Evolutionary conservation across 768 basidiomycete genomes (phyloP).

Genomic region (Strobilomyces echinocephalus): DNA sequence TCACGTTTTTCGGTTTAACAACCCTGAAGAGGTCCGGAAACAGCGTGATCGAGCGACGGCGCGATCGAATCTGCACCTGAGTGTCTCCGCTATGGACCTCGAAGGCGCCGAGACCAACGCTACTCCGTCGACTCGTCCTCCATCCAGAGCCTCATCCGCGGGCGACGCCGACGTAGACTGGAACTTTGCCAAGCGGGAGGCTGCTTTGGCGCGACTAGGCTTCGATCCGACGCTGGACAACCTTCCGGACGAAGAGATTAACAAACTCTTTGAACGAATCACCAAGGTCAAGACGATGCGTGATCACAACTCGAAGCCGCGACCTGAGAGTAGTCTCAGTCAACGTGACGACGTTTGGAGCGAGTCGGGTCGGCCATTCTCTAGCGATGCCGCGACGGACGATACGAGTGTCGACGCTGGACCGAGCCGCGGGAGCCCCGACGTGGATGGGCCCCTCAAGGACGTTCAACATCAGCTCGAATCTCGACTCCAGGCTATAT

Average conservation of each 20-base stretch:
- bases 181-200: constrained; percentile 96
- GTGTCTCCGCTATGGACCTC: constrained; percentile 61
- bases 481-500: constrained; percentile 54
- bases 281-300: constrained; percentile 87
- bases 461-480: constrained; percentile 76
- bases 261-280: constrained; percentile 92
- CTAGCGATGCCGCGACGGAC: constrained; percentile 77
- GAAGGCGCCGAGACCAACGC: constrained; percentile 41
- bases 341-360: constrained; percentile 88
- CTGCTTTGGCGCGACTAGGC: constrained; percentile 81
- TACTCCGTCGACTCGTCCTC: constrained; percentile 62
- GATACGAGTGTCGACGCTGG: constrained; percentile 79
- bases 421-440: constrained; percentile 57
- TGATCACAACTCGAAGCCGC: constrained; percentile 71
- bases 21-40: constrained; percentile 91
- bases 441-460: constrained; percentile 58
- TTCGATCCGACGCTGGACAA: constrained; percentile 87
- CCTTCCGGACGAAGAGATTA: constrained; percentile 90
- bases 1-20: constrained; percentile 97
- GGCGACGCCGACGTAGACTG: constrained; percentile 82
- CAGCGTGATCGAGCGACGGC: constrained; percentile 77
- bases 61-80: constrained; percentile 64
- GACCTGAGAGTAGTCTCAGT: constrained; percentile 86
- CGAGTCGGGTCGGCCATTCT: constrained; percentile 74
- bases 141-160: constrained; percentile 66